Evolutionary conservation across 768 basidiomycete genomes (phyloP).

Genomic region (Neoboletus brunneissimus): DNA sequence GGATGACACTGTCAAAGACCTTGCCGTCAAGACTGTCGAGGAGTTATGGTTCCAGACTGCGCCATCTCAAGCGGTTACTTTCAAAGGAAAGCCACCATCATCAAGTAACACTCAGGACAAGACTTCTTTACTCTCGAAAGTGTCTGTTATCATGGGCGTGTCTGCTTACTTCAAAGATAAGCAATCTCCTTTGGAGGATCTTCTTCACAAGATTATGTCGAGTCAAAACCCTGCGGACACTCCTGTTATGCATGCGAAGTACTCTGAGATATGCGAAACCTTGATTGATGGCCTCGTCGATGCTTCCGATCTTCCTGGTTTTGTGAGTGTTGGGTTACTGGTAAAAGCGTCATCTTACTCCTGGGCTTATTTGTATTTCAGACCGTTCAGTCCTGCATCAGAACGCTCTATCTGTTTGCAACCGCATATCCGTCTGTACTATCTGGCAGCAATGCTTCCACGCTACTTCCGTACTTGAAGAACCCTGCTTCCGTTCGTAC

Average conservation of each 20-base stretch:
- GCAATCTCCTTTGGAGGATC: constrained; percentile 79
- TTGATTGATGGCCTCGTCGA: constrained; percentile 89
- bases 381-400: constrained; percentile 81
- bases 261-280: constrained; percentile 77
- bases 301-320: constrained; percentile 73
- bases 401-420: constrained; percentile 80
- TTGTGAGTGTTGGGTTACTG: constrained; percentile 46
- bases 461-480: constrained; percentile 87
- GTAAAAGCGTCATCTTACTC: not conserved
- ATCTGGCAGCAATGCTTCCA: constrained; percentile 79
- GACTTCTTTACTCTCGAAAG: constrained; percentile 56
- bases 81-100: constrained; percentile 38
- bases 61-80: constrained; percentile 29
- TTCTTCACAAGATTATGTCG: constrained; percentile 78
- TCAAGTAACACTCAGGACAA: constrained; percentile 46
- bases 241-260: constrained; percentile 57
- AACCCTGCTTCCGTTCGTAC: constrained; percentile 67
- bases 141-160: constrained; percentile 82
- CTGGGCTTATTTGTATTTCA: constrained; percentile 27
- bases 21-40: constrained; percentile 85
- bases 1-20: constrained; percentile 92
- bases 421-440: constrained; percentile 82
- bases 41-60: constrained; percentile 80
- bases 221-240: constrained; percentile 63
- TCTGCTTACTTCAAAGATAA: constrained; percentile 79